Conservation (phyloP, 306 rosid genomes). For the Vigna radiata region DNA sequence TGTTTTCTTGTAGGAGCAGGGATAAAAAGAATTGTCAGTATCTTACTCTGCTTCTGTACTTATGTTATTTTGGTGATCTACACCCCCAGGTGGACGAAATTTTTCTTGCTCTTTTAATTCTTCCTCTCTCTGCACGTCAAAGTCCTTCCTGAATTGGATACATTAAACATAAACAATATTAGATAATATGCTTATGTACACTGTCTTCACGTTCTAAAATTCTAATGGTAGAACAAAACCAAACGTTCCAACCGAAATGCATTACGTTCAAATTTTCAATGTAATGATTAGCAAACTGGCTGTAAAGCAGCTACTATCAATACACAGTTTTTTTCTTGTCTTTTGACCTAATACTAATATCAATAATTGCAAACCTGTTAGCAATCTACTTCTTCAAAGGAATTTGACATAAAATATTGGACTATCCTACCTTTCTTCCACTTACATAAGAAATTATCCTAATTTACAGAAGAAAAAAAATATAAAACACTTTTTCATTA, state of each 20-base stretch:
- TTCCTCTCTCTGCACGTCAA: conserved; percentile 70
- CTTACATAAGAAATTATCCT: not conserved
- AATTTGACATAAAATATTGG: conserved; percentile 11
- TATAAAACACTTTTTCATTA: not conserved
- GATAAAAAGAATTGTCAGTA: conserved; percentile 10
- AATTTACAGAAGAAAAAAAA: conserved; percentile 2
- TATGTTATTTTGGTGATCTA: conserved; percentile 48
- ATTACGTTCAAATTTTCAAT: not conserved
- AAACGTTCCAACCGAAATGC: not conserved
- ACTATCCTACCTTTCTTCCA: not conserved
- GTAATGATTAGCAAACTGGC: not conserved
- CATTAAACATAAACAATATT: conserved; percentile 16
- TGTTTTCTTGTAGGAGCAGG: not conserved
- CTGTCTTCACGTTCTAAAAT: not conserved
- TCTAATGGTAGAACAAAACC: not conserved
- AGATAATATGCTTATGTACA: conserved; percentile 6
- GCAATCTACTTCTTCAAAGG: conserved; percentile 4
- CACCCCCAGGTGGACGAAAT: conserved; percentile 35
- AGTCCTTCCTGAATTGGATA: conserved; percentile 69
- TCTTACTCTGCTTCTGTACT: conserved; percentile 62
- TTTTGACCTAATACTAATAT: not conserved
- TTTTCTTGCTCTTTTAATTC: conserved; percentile 62
- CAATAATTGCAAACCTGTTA: not conserved
- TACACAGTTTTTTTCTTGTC: not conserved
- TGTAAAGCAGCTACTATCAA: conserved; percentile 15